Evolutionary conservation across 2,329 filamentous ascomycete species (phyloP), one percentile per base, ranked within the genome.

Genomic region (Sclerotiophoma versabilis): DNA sequence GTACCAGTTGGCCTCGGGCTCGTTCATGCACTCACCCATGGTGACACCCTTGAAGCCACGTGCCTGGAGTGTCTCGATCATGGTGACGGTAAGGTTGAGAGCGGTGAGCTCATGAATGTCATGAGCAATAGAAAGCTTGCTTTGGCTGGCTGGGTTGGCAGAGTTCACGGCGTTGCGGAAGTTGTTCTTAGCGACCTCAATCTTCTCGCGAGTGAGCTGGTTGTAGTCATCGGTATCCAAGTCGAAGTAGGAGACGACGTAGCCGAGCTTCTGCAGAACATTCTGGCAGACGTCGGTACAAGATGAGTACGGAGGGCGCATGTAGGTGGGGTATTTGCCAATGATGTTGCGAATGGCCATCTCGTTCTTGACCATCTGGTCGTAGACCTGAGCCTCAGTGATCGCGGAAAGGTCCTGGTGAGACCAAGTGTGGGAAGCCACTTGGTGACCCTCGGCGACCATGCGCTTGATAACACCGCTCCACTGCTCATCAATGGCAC

Each of bases 211-310:
- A 3, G 64, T 67, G 33, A 70, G 54, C 20, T 75, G 64, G 49
- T 69, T 65, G 55, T 74, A 73, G 52, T 72, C 54, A 32, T 84
- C 81, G 2, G 84, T 80, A 63, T 87, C 84, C 29, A 87, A 72
- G 59, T 87, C 83, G 64, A 86, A 79, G 60, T 83, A 87, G 57
- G 84, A 81, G 60, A 86, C 77, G 59, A 84, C 83, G 75, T 86
- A 87, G 48, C 82, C 82, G 42, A 87, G 69, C 32, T 62, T 66
- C 11, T 72, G 62, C 60, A 78, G 59, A 39, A 75, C 69, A n/a
- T 62, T 57, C 62, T 72, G 66, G 65, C 78, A 81, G 3, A 66
- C 72, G 4, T 22, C 27, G n/a, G 60, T 65, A 65, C 80, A 81
- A 53, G 79, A 78, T 74, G 75, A 78, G 62, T 79, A 80, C 2